phyloP scores from a whole-genome alignment of 108 stramenopile genomes.

The Cyclostephanos tholiformis region DNA sequence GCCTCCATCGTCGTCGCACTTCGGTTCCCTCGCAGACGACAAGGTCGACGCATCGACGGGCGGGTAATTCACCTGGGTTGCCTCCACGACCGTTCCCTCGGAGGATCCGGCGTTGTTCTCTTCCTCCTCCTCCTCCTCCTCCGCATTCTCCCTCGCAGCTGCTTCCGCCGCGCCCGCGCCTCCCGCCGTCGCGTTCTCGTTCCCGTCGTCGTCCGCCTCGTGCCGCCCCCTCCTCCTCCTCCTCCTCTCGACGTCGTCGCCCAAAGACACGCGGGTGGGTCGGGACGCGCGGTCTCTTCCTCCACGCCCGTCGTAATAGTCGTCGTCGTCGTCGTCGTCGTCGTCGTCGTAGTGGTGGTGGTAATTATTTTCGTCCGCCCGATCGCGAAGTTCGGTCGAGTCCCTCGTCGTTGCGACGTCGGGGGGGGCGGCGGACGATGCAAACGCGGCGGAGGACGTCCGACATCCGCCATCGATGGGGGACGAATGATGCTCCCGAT shows the following conservation, averaged over 20 bases:
- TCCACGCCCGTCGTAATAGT: neutral
- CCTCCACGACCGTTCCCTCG: conserved; percentile 3
- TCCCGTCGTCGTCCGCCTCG: neutral
- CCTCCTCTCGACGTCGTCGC: neutral
- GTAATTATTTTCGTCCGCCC: neutral
- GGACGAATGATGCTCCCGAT: conserved; percentile 1
- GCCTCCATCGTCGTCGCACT: neutral
- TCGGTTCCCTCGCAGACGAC: neutral
- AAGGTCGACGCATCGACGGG: neutral
- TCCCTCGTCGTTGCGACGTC: neutral
- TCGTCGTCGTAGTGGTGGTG: neutral
- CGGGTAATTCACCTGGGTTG: neutral
- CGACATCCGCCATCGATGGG: neutral
- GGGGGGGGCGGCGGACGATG: neutral
- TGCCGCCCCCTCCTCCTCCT: neutral
- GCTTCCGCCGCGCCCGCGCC: neutral
- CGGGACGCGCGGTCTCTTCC: neutral
- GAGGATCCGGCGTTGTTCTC: neutral
- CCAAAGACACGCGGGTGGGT: neutral
- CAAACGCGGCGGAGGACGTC: too few relatives aligned
- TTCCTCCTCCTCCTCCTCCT: neutral
- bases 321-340: neutral
- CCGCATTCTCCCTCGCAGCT: neutral
- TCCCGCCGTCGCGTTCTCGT: neutral
- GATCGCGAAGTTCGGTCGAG: neutral